A percentile compares a stretch with the other conserved stretches of the same genome.
phyloP scores from a whole-genome alignment of 2,329 filamentous ascomycete genomes.

The Sporothrix mexicana region DNA sequence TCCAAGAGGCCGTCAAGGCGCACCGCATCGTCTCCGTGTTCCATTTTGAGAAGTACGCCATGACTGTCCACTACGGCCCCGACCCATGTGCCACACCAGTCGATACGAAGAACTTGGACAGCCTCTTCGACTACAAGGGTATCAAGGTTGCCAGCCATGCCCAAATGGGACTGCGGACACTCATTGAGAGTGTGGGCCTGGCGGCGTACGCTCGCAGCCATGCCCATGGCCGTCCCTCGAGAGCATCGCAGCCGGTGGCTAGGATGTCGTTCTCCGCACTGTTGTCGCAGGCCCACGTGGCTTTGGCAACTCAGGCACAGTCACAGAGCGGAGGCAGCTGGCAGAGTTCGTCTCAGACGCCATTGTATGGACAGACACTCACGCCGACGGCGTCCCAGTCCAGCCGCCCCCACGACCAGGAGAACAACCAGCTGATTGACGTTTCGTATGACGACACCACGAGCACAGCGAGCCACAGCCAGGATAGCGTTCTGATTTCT shows the following conservation, averaged over 20 bases:
- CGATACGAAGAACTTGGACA: background rate
- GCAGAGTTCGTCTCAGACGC: background rate
- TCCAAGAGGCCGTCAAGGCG: conserved; percentile 33
- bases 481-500: background rate
- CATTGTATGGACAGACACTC: too few relatives aligned
- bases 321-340: background rate
- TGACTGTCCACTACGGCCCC: conserved; percentile 3
- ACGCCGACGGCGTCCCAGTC: too few relatives aligned
- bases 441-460: background rate
- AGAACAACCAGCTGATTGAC: conserved; percentile 13
- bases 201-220: conserved; percentile 31
- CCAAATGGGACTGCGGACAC: conserved; percentile 31
- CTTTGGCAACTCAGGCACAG: too few relatives aligned
- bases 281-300: background rate
- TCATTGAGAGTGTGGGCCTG: conserved; percentile 35
- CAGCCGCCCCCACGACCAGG: too few relatives aligned
- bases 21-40: conserved; percentile 29
- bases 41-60: conserved; percentile 34
- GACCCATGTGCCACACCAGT: conserved; percentile 33
- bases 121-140: background rate
- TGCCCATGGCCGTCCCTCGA: background rate
- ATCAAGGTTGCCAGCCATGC: conserved; percentile 32
- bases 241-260: background rate
- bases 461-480: background rate
- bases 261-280: conserved; percentile 3